Evolutionary conservation across 1,284 basidiomycete genomes (phyloP), one percentile per base, ranked within the genome.

Genomic region (Trichosporon sp.): DNA sequence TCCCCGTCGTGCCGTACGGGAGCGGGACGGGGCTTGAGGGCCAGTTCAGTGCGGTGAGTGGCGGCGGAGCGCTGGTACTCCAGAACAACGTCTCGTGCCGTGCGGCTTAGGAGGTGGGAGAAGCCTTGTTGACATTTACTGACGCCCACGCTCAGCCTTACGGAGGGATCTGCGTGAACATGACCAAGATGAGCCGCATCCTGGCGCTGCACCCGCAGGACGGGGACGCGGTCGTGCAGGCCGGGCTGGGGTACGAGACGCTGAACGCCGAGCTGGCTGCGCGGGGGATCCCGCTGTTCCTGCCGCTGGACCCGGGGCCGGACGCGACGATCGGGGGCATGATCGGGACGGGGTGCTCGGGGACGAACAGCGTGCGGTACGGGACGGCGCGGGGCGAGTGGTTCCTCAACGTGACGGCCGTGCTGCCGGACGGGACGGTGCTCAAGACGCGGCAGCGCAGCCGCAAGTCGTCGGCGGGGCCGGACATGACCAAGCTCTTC

Each of bases 251-350:
- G 23, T 96, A 92, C 90, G 89, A 93, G 84, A 89, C 91, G 9
- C 86, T 97, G 47, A 97, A 97, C 75, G 88, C 88, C 32, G 86
- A 85, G 3, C 84, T 95, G 34, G 86, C 87, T 75, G 86, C 89
- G 62, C 86, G 88, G 80, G 91, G 89, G 5, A 88, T 91, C 67
- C 88, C 89, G 0, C 80, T 95, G 25, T 95, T 96, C 85, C 95
- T 95, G 76, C 94, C 94, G 0, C 66, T 78, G 5, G 91, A 93
- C 75, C 92, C 91, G 12, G 78, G 78, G 2, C 77, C 80, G 3
- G 78, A 81, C 8, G 92, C 93, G 2, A 92, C 91, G 0, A 89
- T 96, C 31, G 94, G 93, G n/a, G 95, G 94, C 0, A 96, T 97
- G 92, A 86, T 95, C 56, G 90, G 90, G 63, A 94, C 90, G 0